Percentiles rank a stretch among this genome's conserved stretches.
Evolutionary conservation across 352 stramenopile species (phyloP).

Genomic region (Globisporangium viniferum): DNA sequence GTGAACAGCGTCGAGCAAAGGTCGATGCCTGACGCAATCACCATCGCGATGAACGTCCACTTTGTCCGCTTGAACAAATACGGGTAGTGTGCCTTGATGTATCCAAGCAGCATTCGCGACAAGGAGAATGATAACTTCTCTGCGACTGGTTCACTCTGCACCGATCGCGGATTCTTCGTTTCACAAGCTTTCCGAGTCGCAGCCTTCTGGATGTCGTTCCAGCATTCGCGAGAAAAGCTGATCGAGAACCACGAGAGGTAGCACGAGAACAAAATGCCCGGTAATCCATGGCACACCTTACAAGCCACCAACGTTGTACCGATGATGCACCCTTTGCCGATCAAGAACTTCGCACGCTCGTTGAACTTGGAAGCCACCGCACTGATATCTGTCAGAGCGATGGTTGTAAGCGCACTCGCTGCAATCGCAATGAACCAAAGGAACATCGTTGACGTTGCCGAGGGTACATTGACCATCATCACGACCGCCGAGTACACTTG

Average conservation of each 20-base stretch:
- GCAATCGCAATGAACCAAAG: constrained; percentile 50
- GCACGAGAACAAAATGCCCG: constrained; percentile 51
- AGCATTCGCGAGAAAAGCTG: constrained; percentile 65
- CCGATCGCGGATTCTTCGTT: neutral
- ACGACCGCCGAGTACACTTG: constrained; percentile 49
- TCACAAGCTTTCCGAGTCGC: constrained; percentile 6
- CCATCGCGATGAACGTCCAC: constrained; percentile 76
- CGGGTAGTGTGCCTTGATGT: constrained; percentile 33
- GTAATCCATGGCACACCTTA: constrained; percentile 37
- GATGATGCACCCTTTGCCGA: constrained; percentile 39
- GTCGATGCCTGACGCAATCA: constrained; percentile 64
- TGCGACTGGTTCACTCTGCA: neutral
- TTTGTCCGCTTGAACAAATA: constrained; percentile 72
- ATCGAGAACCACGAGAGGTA: constrained; percentile 66
- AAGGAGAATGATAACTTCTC: constrained; percentile 12
- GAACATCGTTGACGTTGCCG: constrained; percentile 32
- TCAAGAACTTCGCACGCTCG: constrained; percentile 25
- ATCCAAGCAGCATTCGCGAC: constrained; percentile 22
- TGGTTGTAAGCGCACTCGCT: constrained; percentile 40
- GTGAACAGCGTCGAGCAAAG: constrained; percentile 58
- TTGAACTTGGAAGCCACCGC: constrained; percentile 36
- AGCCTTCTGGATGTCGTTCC: constrained; percentile 57
- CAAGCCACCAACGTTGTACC: constrained; percentile 43
- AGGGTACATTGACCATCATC: constrained; percentile 37
- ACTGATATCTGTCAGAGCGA: constrained; percentile 44